phyloP scores from a whole-genome alignment of 345 rosid genomes.

The Gossypium bickii region DNA sequence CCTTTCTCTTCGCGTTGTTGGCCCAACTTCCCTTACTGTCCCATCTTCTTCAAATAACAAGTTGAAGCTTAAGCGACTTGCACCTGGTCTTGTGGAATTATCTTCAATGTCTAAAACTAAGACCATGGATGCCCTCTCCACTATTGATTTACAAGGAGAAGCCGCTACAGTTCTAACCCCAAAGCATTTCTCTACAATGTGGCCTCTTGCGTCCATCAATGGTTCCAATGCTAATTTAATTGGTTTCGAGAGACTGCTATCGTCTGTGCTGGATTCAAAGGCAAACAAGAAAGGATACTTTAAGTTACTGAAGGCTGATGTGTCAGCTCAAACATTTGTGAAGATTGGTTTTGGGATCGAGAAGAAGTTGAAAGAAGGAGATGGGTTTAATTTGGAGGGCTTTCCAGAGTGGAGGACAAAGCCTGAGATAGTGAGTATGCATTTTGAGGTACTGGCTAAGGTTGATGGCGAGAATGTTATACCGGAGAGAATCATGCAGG shows the following conservation, averaged over 20 bases:
- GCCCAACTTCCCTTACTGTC: conserved; percentile 61
- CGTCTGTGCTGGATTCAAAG: conserved; percentile 76
- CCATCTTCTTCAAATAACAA: conserved; percentile 38
- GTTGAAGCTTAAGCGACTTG: conserved; percentile 36
- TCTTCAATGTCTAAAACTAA: conserved; percentile 14
- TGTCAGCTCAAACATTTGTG: conserved; percentile 64
- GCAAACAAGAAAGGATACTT: conserved; percentile 64
- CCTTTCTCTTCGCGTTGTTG: conserved; percentile 86
- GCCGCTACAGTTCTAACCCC: conserved; percentile 58
- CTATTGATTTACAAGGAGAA: conserved; percentile 31
- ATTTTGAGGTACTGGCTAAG: conserved; percentile 86
- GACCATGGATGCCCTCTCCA: conserved; percentile 32
- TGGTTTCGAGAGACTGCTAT: conserved; percentile 69
- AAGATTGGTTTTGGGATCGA: conserved; percentile 86
- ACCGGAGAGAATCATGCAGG: conserved; percentile 65
- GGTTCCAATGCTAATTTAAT: conserved; percentile 66
- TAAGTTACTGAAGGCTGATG: conserved; percentile 59
- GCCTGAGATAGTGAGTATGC: conserved; percentile 66
- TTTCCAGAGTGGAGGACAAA: conserved; percentile 80
- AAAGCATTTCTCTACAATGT: conserved; percentile 68
- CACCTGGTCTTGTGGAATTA: conserved; percentile 9
- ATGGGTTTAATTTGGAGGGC: conserved; percentile 24
- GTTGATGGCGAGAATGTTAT: conserved; percentile 72
- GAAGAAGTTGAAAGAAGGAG: conserved; percentile 66
- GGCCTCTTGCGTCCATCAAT: conserved; percentile 82